Base-by-base conservation (phyloP, 352 stramenopile species). In the Globisporangium ultimum region DNA sequence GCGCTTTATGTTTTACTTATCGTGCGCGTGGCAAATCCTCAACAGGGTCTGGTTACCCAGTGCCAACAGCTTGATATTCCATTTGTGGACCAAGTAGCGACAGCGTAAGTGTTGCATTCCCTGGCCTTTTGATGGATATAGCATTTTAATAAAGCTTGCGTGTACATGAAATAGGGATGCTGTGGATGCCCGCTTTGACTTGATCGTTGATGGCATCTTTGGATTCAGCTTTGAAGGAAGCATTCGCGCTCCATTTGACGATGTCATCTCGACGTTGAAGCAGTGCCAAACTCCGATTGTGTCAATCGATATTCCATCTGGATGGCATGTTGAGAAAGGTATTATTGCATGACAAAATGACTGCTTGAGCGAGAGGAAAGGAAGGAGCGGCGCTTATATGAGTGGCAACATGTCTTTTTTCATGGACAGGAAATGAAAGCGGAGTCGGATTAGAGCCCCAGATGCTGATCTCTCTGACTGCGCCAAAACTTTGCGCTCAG, bases 131-230 rank as follows among this genome's bases (percentile, higher is more conserved):
- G 11, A n/a, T 63, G 24, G 14, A 4, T 55, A 1, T 5, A 36
- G 12, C 18, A 22, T 38, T 17, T 46, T 32, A 6, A 34, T 34
- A 45, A 21, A 34, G 0, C 40, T 28, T 41, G 12, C 10, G 13
- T 52, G 20, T n/a, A 10, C 17, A 18, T 45, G 40, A 18, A 45
- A 45, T 55, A 91, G 83, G 0, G 48, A 67, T 17, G 54, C 68
- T 28, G 36, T 94, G n/a, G 76, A 91, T 43, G 43, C 57, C 1
- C 20, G 73, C 14, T 98, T 88, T 62, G 84, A 97, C 60, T 51
- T 98, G n/a, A 91, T 99, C 38, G 68, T 99, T 9, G 98, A 99
- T 69, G 92, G 91, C 8, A 97, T 99, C 47, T 99, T 99, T 80
- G 98, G 98, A 6, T 99, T 99, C 77, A 98, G 92, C 51, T 99